phyloP scores from a whole-genome alignment of 2,329 filamentous ascomycete species.

The Aspergillus amoenus region DNA sequence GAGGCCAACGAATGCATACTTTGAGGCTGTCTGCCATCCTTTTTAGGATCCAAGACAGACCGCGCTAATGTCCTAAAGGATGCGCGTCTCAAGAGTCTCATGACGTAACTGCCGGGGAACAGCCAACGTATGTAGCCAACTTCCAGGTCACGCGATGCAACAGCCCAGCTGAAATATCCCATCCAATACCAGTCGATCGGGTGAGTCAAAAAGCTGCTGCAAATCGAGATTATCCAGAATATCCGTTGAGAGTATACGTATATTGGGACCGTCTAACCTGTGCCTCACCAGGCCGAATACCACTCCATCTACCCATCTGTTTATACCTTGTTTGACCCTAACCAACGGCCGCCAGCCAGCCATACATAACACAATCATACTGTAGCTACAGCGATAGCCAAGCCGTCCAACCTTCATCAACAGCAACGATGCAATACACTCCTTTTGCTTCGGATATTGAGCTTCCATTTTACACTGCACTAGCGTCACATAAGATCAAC shows the following conservation, averaged over 20 bases:
- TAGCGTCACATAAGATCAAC: conserved; percentile 93
- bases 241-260: neutral
- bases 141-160: neutral
- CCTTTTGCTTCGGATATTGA: conserved; percentile 94
- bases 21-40: no score
- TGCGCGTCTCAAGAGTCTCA: neutral
- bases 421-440: conserved; percentile 65
- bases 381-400: neutral
- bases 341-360: neutral
- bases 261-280: neutral
- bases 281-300: neutral
- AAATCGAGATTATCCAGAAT: neutral
- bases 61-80: no score
- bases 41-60: no score
- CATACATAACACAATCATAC: neutral
- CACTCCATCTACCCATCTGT: no score
- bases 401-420: neutral
- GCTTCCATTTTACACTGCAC: conserved; percentile 86
- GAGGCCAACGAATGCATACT: no score
- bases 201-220: no score
- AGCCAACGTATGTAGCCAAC: neutral
- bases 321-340: neutral
- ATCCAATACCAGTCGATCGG: no score
- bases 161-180: no score
- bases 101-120: neutral